Base-by-base conservation (phyloP, 2,329 filamentous ascomycete species). In the Aspergillus fischeri region DNA sequence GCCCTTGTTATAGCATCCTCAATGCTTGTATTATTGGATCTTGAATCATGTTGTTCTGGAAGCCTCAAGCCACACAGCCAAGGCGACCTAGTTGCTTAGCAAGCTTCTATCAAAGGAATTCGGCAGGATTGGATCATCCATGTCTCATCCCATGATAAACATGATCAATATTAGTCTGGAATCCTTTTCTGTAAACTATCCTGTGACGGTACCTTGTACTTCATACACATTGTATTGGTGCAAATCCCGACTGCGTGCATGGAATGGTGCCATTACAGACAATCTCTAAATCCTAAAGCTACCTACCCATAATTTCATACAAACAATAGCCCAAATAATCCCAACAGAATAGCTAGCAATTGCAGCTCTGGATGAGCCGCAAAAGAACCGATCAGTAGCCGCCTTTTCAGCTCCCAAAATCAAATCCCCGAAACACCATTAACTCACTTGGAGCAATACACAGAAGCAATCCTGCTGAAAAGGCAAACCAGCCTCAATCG, bases 371-470 rank as follows among this genome's bases (percentile, higher is more conserved):
- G 8, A 44, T 41, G 29, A 29, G 42, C 14, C 21, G n/a, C 48
- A 42, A 54, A 50, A 38, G 25, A 53, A 49, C 25, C 42, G n/a
- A 51, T 44, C 21, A 57, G 41, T 35, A 50, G 44, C 55, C 53
- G 21, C 55, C 55, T 58, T 58, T 58, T 54, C 56, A 61, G 49
- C 44, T 35, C 57, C 57, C 32, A 38, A 28, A 52, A 29, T 28
- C 41, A n/a, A 27, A 49, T 38, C 45, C 27, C 45, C 42, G 49
- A 52, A 54, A 61, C 59, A 59, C 59, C 59, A 47, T 45, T 42
- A 51, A 51, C 49, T 52, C 54, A 52, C 4, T 59, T 49, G 55
- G 41, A 61, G 49, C 25, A 60, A 52, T 38, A 49, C 21, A 35
- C 27, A 52, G 42, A 21, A 53, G 50, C 28, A 45, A 25, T 45